These are phyloP conservation scores for Colletotrichum higginsianum DNA, from an alignment of 2,329 filamentous ascomycete species.

Conservation along the genomic window DNA sequence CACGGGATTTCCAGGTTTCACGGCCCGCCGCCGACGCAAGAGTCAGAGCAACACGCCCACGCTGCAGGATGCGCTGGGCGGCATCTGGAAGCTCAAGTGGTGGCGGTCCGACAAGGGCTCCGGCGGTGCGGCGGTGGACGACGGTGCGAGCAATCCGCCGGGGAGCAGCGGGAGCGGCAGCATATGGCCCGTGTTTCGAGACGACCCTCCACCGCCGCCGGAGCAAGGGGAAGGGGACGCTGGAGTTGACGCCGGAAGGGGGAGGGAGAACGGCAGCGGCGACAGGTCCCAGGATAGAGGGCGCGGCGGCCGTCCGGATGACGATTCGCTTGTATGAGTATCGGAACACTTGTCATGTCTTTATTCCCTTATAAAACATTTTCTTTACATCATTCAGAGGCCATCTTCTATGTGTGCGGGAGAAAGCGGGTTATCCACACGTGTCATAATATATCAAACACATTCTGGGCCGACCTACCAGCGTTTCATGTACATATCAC, in stretches of 20 bases:
- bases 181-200: constrained; percentile 37
- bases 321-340: constrained; percentile 54
- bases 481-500: not conserved
- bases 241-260: not conserved
- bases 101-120: constrained; percentile 54
- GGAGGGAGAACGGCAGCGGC: constrained; percentile 18
- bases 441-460: not conserved
- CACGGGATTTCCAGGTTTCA: constrained; percentile 74
- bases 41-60: constrained; percentile 55
- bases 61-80: constrained; percentile 66
- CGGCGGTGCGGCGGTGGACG: constrained; percentile 35
- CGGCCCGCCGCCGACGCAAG: constrained; percentile 63
- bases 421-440: not conserved
- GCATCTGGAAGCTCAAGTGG: constrained; percentile 71
- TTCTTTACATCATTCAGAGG: constrained; percentile 15
- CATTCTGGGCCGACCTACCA: no score
- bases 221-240: constrained; percentile 3
- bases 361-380: constrained; percentile 40
- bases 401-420: not conserved
- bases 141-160: constrained; percentile 41
- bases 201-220: constrained; percentile 8
- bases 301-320: constrained; percentile 28
- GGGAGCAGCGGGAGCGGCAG: constrained; percentile 35
- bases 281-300: constrained; percentile 29
- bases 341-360: constrained; percentile 24